phyloP scores from a whole-genome alignment of 2,329 filamentous ascomycete species.

The Diaporthe vaccinii region DNA sequence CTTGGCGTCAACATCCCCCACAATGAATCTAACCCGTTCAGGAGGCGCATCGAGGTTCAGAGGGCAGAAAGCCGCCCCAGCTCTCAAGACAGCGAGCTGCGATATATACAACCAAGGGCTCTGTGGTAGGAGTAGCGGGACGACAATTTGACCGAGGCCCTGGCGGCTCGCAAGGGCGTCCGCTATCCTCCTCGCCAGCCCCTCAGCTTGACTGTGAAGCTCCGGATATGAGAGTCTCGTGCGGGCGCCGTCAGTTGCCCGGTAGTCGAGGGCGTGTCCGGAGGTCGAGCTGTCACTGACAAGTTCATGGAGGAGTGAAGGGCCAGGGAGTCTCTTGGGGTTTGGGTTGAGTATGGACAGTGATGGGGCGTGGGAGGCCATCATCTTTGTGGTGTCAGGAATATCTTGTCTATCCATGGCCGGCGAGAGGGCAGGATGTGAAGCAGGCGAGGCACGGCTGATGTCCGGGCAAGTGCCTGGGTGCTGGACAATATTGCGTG shows the following conservation, averaged over 20 bases:
- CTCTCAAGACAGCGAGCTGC: conserved; percentile 82
- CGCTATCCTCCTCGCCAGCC: conserved; percentile 34
- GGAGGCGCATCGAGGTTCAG: conserved; percentile 82
- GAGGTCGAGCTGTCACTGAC: conserved; percentile 58
- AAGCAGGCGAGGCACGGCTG: neutral
- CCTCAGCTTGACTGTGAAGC: conserved; percentile 61
- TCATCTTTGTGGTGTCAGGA: conserved; percentile 36
- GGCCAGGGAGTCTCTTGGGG: conserved; percentile 57
- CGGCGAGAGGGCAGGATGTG: neutral
- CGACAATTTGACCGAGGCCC: conserved; percentile 59
- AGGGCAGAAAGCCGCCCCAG: conserved; percentile 88
- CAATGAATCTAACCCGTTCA: conserved; percentile 84
- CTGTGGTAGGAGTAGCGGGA: conserved; percentile 85
- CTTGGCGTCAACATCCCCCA: conserved; percentile 79
- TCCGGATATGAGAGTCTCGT: conserved; percentile 70
- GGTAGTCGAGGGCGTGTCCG: conserved; percentile 74
- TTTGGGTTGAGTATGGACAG: conserved; percentile 63
- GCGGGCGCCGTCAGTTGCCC: conserved; percentile 60
- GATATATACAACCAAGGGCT: conserved; percentile 83
- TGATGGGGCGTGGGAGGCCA: conserved; percentile 26
- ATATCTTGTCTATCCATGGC: conserved; percentile 23
- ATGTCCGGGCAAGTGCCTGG: conserved; percentile 14
- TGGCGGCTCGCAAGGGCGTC: conserved; percentile 2
- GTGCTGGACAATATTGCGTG: neutral
- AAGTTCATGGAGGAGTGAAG: conserved; percentile 68